phyloP scores from a whole-genome alignment of 192 early-diverging fungal species.

The Gonapodya sp. region DNA sequence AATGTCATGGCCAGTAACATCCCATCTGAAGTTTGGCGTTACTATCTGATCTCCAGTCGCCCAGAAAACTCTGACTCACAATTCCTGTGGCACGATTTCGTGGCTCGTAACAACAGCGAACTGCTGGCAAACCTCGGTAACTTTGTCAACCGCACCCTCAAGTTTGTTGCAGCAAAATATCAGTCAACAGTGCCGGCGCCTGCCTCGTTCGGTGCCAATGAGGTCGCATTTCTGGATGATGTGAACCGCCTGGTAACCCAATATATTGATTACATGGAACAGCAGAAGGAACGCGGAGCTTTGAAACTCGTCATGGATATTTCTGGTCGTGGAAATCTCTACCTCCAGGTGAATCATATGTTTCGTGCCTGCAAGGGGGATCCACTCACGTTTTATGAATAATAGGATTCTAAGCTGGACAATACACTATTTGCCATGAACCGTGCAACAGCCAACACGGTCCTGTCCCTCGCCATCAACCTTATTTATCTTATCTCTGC shows the following conservation, averaged over 20 bases:
- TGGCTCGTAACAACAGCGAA: slow-evolving; percentile 90
- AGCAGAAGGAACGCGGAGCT: slow-evolving; percentile 65
- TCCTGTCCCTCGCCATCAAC: slow-evolving; percentile 72
- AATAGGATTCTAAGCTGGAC: slow-evolving; percentile 53
- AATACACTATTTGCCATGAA: slow-evolving; percentile 74
- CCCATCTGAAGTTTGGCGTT: slow-evolving; percentile 90
- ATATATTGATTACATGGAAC: slow-evolving; percentile 51
- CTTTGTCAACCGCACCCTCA: slow-evolving; percentile 94
- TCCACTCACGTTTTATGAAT: too few relatives aligned
- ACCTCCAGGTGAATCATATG: slow-evolving; percentile 71
- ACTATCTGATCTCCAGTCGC: slow-evolving; percentile 85
- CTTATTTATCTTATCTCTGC: slow-evolving; percentile 83
- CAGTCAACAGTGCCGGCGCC: slow-evolving; percentile 63
- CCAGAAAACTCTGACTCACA: slow-evolving; percentile 86
- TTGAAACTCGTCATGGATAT: slow-evolving; percentile 85
- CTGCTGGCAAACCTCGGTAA: slow-evolving; percentile 93
- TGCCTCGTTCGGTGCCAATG: slow-evolving; percentile 31
- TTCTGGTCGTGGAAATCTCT: slow-evolving; percentile 86
- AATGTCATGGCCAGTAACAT: slow-evolving; percentile 85
- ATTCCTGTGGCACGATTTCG: slow-evolving; percentile 90
- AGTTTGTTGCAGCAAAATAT: slow-evolving; percentile 89
- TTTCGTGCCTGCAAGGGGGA: too few relatives aligned
- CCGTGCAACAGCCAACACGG: slow-evolving; percentile 74
- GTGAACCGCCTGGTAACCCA: slow-evolving; percentile 65
- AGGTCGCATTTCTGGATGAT: slow-evolving; percentile 61